Evolutionary conservation across 2,329 filamentous ascomycete species (phyloP).

Genomic region (Curvularia spicifera): DNA sequence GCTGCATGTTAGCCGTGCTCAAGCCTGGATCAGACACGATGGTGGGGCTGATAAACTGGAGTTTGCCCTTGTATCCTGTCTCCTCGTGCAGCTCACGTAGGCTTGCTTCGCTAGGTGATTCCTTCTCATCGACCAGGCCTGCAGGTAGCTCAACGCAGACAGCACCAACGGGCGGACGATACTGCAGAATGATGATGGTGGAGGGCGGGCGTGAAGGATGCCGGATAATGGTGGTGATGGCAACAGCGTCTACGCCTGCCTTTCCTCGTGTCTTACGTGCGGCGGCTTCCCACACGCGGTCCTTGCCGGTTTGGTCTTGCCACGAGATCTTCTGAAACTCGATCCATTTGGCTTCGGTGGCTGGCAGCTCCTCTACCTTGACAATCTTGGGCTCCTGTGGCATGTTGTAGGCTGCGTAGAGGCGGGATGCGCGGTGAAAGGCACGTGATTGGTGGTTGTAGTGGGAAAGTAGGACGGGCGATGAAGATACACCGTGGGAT

Average conservation of each 20-base stretch:
- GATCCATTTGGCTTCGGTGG: conserved; percentile 63
- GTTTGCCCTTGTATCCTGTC: conserved; percentile 65
- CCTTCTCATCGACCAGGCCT: conserved; percentile 64
- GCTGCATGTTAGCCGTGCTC: conserved; percentile 66
- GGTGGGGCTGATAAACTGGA: conserved; percentile 63
- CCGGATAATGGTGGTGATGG: conserved; percentile 62
- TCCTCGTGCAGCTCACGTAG: conserved; percentile 67
- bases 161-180: conserved; percentile 65
- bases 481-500: neutral
- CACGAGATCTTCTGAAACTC: conserved; percentile 62
- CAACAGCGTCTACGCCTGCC: conserved; percentile 66
- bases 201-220: conserved; percentile 56
- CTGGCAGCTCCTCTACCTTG: conserved; percentile 56
- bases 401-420: conserved; percentile 42
- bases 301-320: conserved; percentile 54
- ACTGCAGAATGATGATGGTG: conserved; percentile 65
- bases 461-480: neutral
- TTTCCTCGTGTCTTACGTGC: conserved; percentile 60
- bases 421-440: conserved; percentile 23
- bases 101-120: conserved; percentile 62
- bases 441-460: conserved; percentile 2
- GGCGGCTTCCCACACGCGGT: conserved; percentile 59
- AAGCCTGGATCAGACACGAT: conserved; percentile 71
- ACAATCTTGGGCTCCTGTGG: conserved; percentile 39
- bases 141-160: conserved; percentile 67